Percentiles rank a stretch among this genome's conserved stretches.
phyloP scores from a whole-genome alignment of 257 asterid genomes.

The Marsdenia floribunda region DNA sequence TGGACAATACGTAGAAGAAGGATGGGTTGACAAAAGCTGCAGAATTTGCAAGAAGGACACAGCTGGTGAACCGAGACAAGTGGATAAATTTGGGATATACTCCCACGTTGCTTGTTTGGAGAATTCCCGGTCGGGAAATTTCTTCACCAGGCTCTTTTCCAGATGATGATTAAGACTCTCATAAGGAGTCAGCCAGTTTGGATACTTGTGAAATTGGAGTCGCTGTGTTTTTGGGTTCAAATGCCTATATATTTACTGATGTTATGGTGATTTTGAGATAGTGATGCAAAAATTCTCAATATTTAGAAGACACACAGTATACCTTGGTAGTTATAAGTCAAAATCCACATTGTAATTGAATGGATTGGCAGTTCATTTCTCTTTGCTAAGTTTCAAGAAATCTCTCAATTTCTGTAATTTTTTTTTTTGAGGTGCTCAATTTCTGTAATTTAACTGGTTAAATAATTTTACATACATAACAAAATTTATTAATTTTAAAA shows the following conservation, averaged over 20 bases:
- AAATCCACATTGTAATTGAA: not conserved
- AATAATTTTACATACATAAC: no score
- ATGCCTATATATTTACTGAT: not conserved
- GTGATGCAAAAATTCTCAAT: not conserved
- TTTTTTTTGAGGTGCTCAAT: no score
- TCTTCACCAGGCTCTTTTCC: constrained; percentile 73
- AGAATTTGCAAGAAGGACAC: constrained; percentile 94
- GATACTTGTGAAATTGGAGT: not conserved
- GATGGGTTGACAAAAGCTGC: constrained; percentile 98
- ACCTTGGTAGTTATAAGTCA: not conserved
- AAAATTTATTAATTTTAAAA: no score
- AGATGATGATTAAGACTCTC: constrained; percentile 15
- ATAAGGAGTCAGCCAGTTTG: not conserved
- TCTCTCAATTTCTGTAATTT: no score
- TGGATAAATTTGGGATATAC: constrained; percentile 78
- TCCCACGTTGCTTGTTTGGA: constrained; percentile 74
- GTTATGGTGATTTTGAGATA: not conserved
- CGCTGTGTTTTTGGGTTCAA: not conserved
- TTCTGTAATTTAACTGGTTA: no score
- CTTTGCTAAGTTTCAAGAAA: not conserved
- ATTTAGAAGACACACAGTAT: not conserved
- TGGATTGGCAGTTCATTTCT: not conserved
- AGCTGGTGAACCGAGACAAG: constrained; percentile 71
- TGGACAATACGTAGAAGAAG: constrained; percentile 88
- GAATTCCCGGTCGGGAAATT: constrained; percentile 53